A percentile compares a stretch with the other conserved stretches of the same genome.
phyloP scores from a whole-genome alignment of 768 basidiomycete genomes.

The Auriscalpium orientale region DNA sequence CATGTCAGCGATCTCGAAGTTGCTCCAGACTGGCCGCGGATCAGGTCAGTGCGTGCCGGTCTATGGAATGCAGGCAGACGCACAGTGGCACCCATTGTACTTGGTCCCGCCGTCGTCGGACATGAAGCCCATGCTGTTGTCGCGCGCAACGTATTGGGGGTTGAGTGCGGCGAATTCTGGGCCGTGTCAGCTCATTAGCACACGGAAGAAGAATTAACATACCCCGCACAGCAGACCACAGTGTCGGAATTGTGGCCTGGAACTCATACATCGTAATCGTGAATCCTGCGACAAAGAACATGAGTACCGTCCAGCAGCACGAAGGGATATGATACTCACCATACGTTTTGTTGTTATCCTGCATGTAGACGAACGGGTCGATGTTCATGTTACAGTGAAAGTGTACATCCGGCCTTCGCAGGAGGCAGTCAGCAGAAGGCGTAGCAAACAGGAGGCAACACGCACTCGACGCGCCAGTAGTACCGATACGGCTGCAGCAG shows the following conservation, averaged over 20 bases:
- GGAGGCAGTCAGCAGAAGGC: neutral
- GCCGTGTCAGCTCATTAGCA: conserved; percentile 19
- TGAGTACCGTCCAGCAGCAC: neutral
- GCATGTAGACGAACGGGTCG: conserved; percentile 57
- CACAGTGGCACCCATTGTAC: conserved; percentile 63
- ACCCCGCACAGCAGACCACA: conserved; percentile 57
- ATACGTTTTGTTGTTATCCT: conserved; percentile 44
- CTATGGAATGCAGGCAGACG: conserved; percentile 16
- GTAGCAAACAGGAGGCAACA: neutral
- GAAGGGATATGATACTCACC: conserved; percentile 22
- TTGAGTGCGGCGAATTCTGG: conserved; percentile 47
- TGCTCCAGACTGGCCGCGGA: conserved; percentile 43
- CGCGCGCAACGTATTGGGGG: conserved; percentile 46
- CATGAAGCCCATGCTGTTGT: conserved; percentile 57
- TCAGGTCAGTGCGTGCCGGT: neutral
- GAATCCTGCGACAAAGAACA: conserved; percentile 33
- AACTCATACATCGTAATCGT: conserved; percentile 61
- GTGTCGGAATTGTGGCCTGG: conserved; percentile 51
- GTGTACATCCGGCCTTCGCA: conserved; percentile 63
- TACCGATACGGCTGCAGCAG: conserved; percentile 60
- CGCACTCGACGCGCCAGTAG: conserved; percentile 71
- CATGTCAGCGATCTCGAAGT: conserved; percentile 80
- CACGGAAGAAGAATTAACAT: conserved; percentile 24
- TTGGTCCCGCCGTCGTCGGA: conserved; percentile 58
- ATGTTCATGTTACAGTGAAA: conserved; percentile 64